Evolutionary conservation across 2,329 filamentous ascomycete species (phyloP).

Genomic region (Pseudocercospora fijiensis): DNA sequence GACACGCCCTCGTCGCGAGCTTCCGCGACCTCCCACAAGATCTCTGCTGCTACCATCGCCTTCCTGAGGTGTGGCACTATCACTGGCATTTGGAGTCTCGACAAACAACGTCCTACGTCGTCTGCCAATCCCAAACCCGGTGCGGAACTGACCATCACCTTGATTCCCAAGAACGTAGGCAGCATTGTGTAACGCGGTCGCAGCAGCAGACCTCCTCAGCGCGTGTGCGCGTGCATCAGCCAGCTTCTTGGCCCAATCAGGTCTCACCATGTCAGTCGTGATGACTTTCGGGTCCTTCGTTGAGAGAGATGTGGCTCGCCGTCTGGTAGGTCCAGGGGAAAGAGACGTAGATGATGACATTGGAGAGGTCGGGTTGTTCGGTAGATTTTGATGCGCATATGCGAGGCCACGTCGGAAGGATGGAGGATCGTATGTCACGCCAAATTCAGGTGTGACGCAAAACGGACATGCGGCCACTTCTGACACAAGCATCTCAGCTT

Average conservation of each 20-base stretch:
- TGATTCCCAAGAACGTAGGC: constrained; percentile 77
- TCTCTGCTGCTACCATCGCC: constrained; percentile 36
- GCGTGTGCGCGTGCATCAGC: constrained; percentile 80
- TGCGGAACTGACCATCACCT: constrained; percentile 27
- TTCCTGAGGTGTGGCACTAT: constrained; percentile 46
- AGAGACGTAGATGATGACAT: constrained; percentile 87
- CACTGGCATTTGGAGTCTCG: constrained; percentile 48
- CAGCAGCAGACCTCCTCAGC: constrained; percentile 81
- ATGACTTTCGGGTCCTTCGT: constrained; percentile 82
- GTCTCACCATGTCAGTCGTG: constrained; percentile 86
- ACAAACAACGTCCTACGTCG: constrained; percentile 55
- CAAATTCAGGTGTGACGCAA: constrained; percentile 91
- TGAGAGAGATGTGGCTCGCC: constrained; percentile 69
- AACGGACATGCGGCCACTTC: constrained; percentile 92
- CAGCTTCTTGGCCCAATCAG: constrained; percentile 91
- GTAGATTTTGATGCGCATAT: constrained; percentile 58
- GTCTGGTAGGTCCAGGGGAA: constrained; percentile 50
- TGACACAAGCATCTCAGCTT: constrained; percentile 70
- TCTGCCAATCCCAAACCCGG: constrained; percentile 48
- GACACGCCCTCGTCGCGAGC: constrained; percentile 63
- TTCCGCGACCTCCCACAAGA: constrained; percentile 45
- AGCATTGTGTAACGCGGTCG: constrained; percentile 89
- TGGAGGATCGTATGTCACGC: constrained; percentile 89
- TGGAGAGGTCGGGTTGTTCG: constrained; percentile 62
- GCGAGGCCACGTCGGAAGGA: constrained; percentile 81